Evolutionary conservation across 2,329 filamentous ascomycete genomes (phyloP).

Genomic region (Parastagonospora avenae): DNA sequence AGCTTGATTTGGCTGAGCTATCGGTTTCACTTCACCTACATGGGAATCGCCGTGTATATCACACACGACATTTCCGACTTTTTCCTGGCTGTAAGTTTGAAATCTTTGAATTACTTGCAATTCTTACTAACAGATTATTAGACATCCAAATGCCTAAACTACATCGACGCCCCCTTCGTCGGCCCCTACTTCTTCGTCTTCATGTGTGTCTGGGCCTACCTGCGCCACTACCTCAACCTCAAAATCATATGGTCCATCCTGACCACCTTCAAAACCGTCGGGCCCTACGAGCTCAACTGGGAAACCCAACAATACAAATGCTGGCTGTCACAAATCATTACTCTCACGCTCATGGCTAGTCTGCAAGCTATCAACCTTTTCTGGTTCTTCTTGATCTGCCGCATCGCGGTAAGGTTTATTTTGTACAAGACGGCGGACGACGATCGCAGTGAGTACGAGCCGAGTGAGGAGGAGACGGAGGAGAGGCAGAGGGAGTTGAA

Average conservation of each 20-base stretch:
- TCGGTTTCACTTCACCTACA: slow-evolving; percentile 95
- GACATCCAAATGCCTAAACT: slow-evolving; percentile 92
- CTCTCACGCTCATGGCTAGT: slow-evolving; percentile 65
- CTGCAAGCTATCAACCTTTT: slow-evolving; percentile 80
- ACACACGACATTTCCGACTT: slow-evolving; percentile 95
- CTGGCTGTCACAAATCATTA: slow-evolving; percentile 70
- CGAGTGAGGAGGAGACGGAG: slow-evolving; percentile 53
- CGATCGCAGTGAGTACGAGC: slow-evolving; percentile 71
- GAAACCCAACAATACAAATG: slow-evolving; percentile 78
- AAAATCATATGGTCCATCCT: slow-evolving; percentile 76
- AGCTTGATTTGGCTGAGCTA: slow-evolving; percentile 85
- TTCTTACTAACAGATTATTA: slow-evolving; percentile 40
- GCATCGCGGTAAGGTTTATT: slow-evolving; percentile 75
- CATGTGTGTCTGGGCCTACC: slow-evolving; percentile 83
- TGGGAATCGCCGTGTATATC: slow-evolving; percentile 90
- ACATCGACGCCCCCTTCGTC: slow-evolving; percentile 79
- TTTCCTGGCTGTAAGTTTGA: slow-evolving; percentile 78
- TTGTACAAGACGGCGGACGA: slow-evolving; percentile 67
- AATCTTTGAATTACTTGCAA: too few species aligned
- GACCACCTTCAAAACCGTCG: slow-evolving; percentile 75
- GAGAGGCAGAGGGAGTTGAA: slow-evolving; percentile 23
- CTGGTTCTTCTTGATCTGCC: slow-evolving; percentile 78
- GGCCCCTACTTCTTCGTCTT: slow-evolving; percentile 84
- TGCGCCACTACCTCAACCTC: slow-evolving; percentile 84
- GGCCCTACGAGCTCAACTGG: slow-evolving; percentile 79